Percentiles rank a stretch among this genome's conserved stretches.
Evolutionary conservation across 352 stramenopile species (phyloP).

Genomic region (Globisporangium barbulae): DNA sequence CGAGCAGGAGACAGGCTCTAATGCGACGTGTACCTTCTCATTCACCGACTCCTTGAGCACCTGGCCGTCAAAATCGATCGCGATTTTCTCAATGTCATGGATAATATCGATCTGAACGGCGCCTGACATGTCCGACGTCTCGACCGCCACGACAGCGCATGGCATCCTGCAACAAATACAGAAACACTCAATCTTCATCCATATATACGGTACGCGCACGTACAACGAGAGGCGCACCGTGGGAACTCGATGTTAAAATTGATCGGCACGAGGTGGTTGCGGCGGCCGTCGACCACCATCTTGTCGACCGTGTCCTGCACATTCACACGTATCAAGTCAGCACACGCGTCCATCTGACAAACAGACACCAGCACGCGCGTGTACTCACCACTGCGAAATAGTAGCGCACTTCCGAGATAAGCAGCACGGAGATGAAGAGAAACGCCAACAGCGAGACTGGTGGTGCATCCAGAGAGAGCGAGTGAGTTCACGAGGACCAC

Average conservation of each 20-base stretch:
- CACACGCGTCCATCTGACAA: neutral
- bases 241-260: slow-evolving; percentile 84
- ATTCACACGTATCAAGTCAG: neutral
- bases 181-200: neutral
- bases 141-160: slow-evolving; percentile 67
- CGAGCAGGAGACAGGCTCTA: neutral
- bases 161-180: slow-evolving; percentile 46
- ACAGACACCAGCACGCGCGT: neutral
- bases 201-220: neutral
- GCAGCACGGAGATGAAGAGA: slow-evolving; percentile 54
- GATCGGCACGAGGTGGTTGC: slow-evolving; percentile 67
- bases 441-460: slow-evolving; percentile 75
- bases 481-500: neutral
- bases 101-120: slow-evolving; percentile 68
- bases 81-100: slow-evolving; percentile 78
- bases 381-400: slow-evolving; percentile 57
- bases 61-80: slow-evolving; percentile 47
- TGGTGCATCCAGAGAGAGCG: neutral
- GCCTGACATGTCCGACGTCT: slow-evolving; percentile 70
- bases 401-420: slow-evolving; percentile 74
- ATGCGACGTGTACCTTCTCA: slow-evolving; percentile 29
- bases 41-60: slow-evolving; percentile 44
- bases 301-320: slow-evolving; percentile 75
- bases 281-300: slow-evolving; percentile 77
- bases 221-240: slow-evolving; percentile 23